These are phyloP conservation scores for Asterochloris sp. DNA, from an alignment of 139 green algal species.

Conservation along the genomic window DNA sequence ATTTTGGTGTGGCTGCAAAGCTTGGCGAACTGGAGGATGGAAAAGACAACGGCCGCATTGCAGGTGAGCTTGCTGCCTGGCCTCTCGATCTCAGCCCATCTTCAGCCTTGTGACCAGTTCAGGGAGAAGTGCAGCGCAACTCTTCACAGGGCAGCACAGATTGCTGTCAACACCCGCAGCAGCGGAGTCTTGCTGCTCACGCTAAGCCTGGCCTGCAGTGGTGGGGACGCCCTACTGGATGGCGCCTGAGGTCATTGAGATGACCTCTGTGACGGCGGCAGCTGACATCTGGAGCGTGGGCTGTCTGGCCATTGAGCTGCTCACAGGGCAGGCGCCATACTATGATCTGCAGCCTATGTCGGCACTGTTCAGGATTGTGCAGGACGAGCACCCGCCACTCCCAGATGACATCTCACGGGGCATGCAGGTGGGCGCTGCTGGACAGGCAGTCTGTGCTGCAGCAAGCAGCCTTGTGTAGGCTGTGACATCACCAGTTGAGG, in stretches of 20 bases:
- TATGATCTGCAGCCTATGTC: conserved; percentile 91
- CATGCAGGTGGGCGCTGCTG: conserved; percentile 18
- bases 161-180: too few relatives aligned
- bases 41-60: conserved; percentile 13
- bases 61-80: too few relatives aligned
- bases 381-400: conserved; percentile 81
- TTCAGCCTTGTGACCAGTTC: neutral
- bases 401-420: conserved; percentile 66
- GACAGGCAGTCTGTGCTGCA: too few relatives aligned
- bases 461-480: too few relatives aligned
- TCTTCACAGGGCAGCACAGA: too few relatives aligned
- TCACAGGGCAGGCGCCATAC: conserved; percentile 93
- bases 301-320: conserved; percentile 93
- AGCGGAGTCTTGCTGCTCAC: neutral
- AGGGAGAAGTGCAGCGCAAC: too few relatives aligned
- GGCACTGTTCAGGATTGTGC: conserved; percentile 94
- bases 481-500: too few relatives aligned
- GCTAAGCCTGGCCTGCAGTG: neutral
- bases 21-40: conserved; percentile 49
- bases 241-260: conserved; percentile 95
- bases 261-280: conserved; percentile 81
- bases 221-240: conserved; percentile 97
- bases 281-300: conserved; percentile 95
- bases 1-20: conserved; percentile 96
- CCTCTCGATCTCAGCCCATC: too few relatives aligned